Conservation (phyloP, 2,329 filamentous ascomycete species). For the Exophiala dermatitidis region DNA sequence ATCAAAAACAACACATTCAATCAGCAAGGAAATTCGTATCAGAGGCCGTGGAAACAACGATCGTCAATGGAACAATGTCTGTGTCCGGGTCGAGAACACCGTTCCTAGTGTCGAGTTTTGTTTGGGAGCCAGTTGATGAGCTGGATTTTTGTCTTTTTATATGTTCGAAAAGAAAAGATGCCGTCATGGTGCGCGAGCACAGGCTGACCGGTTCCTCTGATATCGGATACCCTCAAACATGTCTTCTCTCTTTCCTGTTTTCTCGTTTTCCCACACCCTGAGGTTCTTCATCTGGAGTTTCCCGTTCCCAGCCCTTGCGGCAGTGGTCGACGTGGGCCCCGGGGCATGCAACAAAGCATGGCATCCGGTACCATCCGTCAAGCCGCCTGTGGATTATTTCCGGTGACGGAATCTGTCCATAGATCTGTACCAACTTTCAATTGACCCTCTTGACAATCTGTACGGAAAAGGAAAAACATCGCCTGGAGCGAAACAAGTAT, state of each 20-base stretch:
- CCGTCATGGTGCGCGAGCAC: background rate
- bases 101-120: no score
- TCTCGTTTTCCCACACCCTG: background rate
- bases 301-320: background rate
- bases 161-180: background rate
- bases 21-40: no score
- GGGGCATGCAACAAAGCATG: background rate
- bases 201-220: background rate
- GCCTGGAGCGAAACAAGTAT: background rate
- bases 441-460: slow-evolving; percentile 7
- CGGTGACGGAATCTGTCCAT: slow-evolving; percentile 3
- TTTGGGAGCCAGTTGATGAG: no score
- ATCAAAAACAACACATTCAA: no score
- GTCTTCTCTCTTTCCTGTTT: background rate
- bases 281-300: background rate
- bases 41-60: no score
- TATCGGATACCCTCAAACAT: background rate
- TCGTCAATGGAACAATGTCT: no score
- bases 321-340: background rate
- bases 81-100: no score
- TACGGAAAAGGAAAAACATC: background rate
- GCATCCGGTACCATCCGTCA: background rate
- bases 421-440: slow-evolving; percentile 6
- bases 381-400: background rate
- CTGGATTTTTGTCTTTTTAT: background rate